These are phyloP conservation scores for Saussurea involucrata DNA, from an alignment of 129 eudicot genomes.

Conservation along the genomic window DNA sequence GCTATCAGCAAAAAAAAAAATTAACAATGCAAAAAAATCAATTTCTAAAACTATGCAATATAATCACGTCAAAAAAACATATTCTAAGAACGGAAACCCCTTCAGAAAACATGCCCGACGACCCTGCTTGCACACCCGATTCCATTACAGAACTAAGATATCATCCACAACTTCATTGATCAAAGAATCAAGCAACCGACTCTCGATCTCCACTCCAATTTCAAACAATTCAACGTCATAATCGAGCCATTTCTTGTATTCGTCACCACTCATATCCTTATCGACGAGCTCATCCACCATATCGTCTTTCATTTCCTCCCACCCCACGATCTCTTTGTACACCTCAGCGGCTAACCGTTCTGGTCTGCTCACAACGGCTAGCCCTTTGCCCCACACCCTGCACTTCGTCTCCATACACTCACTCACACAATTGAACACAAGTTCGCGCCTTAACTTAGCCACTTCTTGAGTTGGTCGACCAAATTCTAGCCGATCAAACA, in stretches of 20 bases:
- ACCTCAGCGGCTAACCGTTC: slow-evolving; percentile 64
- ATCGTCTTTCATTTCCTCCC: slow-evolving; percentile 58
- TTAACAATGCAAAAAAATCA: slow-evolving; percentile 11
- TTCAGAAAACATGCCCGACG: background rate
- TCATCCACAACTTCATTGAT: slow-evolving; percentile 76
- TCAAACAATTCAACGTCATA: slow-evolving; percentile 59
- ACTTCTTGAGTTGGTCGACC: slow-evolving; percentile 22
- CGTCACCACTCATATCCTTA: slow-evolving; percentile 72
- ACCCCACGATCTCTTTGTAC: slow-evolving; percentile 56
- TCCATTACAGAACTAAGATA: slow-evolving; percentile 36
- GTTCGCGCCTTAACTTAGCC: slow-evolving; percentile 38
- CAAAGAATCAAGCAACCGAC: slow-evolving; percentile 59
- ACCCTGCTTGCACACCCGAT: background rate
- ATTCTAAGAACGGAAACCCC: background rate
- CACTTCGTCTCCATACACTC: slow-evolving; percentile 67
- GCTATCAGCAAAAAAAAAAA: background rate
- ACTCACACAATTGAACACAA: slow-evolving; percentile 67
- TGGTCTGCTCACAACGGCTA: slow-evolving; percentile 41
- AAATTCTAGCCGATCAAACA: slow-evolving; percentile 58
- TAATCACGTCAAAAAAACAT: slow-evolving; percentile 7
- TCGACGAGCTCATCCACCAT: slow-evolving; percentile 96
- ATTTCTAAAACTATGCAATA: slow-evolving; percentile 18
- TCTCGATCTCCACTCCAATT: slow-evolving; percentile 68
- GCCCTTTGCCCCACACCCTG: slow-evolving; percentile 63
- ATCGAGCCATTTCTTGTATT: slow-evolving; percentile 72